Conservation (phyloP, 1,284 basidiomycete species). For the Vanrija humicola region DNA sequence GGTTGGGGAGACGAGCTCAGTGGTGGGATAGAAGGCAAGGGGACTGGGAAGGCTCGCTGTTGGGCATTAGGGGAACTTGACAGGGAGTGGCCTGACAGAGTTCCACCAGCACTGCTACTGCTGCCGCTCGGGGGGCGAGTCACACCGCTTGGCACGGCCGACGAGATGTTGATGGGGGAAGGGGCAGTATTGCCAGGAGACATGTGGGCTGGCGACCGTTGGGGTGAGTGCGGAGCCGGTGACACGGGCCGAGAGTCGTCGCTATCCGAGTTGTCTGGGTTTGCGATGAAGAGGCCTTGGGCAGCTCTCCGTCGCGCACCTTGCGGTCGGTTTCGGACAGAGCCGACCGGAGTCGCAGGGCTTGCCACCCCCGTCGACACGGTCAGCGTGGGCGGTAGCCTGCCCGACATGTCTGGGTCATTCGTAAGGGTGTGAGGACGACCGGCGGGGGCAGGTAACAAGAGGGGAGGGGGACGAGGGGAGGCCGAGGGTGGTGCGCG, state of each 20-base stretch:
- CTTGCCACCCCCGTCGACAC: conserved; percentile 2
- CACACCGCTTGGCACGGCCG: background rate
- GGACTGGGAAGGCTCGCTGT: background rate
- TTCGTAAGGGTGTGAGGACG: too few species aligned
- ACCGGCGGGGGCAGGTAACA: too few species aligned
- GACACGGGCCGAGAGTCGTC: conserved; percentile 15
- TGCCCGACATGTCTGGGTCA: background rate
- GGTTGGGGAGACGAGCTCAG: background rate
- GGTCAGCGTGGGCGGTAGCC: conserved; percentile 1
- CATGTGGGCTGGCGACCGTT: background rate
- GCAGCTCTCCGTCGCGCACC: conserved; percentile 31
- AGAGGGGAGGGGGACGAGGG: background rate
- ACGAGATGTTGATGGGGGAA: background rate
- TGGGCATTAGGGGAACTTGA: too few species aligned
- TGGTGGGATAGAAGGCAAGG: background rate
- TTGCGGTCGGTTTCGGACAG: conserved; percentile 21
- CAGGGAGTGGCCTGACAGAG: too few species aligned
- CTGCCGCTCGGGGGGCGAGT: too few species aligned
- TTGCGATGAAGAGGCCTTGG: conserved; percentile 36
- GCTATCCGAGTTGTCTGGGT: conserved; percentile 44
- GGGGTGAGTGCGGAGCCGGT: background rate
- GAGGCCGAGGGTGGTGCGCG: background rate
- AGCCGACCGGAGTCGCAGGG: background rate
- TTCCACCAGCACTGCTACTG: too few species aligned
- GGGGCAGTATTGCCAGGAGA: background rate